Conservation (phyloP, 495 filamentous ascomycete genomes). For the Terfezia claveryi region DNA sequence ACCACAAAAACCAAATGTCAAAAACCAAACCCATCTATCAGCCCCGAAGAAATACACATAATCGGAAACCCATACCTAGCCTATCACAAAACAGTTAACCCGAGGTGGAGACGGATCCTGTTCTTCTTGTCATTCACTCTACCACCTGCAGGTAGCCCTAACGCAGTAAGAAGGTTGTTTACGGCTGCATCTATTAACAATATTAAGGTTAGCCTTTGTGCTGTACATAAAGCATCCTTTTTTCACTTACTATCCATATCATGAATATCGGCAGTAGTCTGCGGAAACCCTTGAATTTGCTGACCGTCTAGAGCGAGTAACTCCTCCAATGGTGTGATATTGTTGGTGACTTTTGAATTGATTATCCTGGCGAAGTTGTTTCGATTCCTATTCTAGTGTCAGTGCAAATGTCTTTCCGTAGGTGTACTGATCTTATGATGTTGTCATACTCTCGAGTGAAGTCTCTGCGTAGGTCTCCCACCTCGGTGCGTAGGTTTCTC, state of each 20-base stretch:
- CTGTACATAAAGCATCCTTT: not conserved
- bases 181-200: constrained; percentile 1
- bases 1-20: not conserved
- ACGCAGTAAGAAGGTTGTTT: not conserved
- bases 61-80: not conserved
- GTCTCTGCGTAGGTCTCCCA: not conserved
- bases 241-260: constrained; percentile 1
- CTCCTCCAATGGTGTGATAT: constrained; percentile 1
- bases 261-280: not conserved
- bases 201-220: constrained; percentile 1
- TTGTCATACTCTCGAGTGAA: not conserved
- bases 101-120: not conserved
- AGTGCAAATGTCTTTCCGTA: not conserved
- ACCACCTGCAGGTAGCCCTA: not conserved
- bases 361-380: constrained; percentile 3
- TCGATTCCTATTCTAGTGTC: not conserved
- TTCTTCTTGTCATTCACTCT: not conserved
- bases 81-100: not conserved
- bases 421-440: not conserved
- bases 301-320: not conserved
- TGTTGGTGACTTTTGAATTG: constrained; percentile 2
- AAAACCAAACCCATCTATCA: not conserved
- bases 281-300: constrained; percentile 1
- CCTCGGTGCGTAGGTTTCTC: not conserved
- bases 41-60: not conserved